Evolutionary conservation across 129 eudicot species (phyloP).

Genomic region (Arctium lappa): DNA sequence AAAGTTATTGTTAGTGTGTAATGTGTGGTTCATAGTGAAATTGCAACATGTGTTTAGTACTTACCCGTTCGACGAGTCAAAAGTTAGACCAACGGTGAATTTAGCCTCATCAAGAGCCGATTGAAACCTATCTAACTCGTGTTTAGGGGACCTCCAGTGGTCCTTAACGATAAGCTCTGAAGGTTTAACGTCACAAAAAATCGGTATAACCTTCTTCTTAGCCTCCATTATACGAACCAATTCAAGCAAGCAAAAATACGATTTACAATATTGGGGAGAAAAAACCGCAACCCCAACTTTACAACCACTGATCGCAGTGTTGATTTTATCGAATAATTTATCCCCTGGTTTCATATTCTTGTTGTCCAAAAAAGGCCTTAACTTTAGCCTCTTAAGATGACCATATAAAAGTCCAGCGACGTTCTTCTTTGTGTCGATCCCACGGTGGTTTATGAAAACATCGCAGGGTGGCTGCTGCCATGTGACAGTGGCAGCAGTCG

Average conservation of each 20-base stretch:
- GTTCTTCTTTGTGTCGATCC: constrained; percentile 57
- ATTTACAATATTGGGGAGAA: constrained; percentile 61
- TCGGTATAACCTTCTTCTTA: constrained; percentile 51
- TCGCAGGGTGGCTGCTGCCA: constrained; percentile 34
- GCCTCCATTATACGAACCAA: constrained; percentile 46
- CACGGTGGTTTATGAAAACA: constrained; percentile 68
- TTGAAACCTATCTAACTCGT: constrained; percentile 38
- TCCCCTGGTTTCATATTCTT: constrained; percentile 71
- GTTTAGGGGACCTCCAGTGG: constrained; percentile 20
- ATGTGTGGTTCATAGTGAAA: neutral
- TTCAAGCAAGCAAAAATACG: constrained; percentile 72
- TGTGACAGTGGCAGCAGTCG: neutral
- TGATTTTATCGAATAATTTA: constrained; percentile 46
- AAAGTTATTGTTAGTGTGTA: too few relatives aligned
- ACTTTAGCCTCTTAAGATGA: constrained; percentile 31
- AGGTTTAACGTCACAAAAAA: constrained; percentile 57
- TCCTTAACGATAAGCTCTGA: constrained; percentile 54
- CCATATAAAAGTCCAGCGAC: constrained; percentile 53
- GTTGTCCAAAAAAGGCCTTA: constrained; percentile 63
- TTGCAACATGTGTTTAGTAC: neutral
- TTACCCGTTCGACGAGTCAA: constrained; percentile 54
- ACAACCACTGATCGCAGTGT: constrained; percentile 33
- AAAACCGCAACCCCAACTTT: constrained; percentile 54
- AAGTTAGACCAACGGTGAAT: constrained; percentile 59
- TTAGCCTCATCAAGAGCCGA: constrained; percentile 64